These are phyloP conservation scores for Peronosclerospora sorghi DNA, from an alignment of 352 stramenopile genomes.

Conservation along the genomic window DNA sequence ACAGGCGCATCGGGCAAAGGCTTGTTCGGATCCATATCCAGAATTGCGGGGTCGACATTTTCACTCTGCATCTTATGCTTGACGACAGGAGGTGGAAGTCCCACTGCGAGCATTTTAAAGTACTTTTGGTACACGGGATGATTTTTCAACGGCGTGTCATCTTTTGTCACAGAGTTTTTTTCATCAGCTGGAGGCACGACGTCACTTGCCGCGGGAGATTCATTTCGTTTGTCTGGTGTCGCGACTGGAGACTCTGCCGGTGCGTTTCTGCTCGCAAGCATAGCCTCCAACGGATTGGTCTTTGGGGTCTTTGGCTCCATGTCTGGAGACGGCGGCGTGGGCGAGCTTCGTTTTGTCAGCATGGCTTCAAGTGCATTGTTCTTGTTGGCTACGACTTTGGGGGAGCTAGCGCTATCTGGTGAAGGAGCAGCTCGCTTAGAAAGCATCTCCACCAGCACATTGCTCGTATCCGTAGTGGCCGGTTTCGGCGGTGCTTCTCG, in stretches of 20 bases:
- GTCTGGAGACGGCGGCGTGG: neutral
- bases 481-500: neutral
- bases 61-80: constrained; percentile 73
- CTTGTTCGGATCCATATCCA: constrained; percentile 58
- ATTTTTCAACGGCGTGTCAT: constrained; percentile 41
- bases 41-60: constrained; percentile 40
- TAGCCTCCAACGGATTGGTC: constrained; percentile 28
- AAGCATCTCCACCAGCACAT: constrained; percentile 31
- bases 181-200: neutral
- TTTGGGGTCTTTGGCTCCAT: constrained; percentile 12
- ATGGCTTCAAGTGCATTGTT: constrained; percentile 28
- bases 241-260: neutral
- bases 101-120: constrained; percentile 80
- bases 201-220: constrained; percentile 5
- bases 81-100: constrained; percentile 45
- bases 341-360: constrained; percentile 18
- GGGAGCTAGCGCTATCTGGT: constrained; percentile 2
- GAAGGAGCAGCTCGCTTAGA: constrained; percentile 13
- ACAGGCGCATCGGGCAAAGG: constrained; percentile 19
- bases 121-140: constrained; percentile 62
- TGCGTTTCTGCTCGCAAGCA: constrained; percentile 26
- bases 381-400: constrained; percentile 3
- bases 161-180: constrained; percentile 7
- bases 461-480: constrained; percentile 12
- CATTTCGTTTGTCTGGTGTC: constrained; percentile 4